A percentile compares a stretch with the other conserved stretches of the same genome.
phyloP scores from a whole-genome alignment of 202 grass and related monocot species.

The Setaria viridis region DNA sequence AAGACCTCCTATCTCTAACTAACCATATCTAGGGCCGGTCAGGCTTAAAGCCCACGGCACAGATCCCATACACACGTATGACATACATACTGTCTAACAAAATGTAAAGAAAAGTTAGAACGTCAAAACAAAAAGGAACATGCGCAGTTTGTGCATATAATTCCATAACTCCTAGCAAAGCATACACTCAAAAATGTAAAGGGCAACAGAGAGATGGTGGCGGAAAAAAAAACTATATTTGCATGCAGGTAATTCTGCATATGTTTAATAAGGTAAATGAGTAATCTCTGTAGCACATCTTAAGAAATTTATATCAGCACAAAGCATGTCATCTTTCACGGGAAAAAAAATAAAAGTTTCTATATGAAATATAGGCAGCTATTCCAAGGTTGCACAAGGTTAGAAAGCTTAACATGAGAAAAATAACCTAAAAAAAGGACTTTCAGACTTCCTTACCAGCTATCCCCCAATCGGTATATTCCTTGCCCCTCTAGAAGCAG shows the following conservation, averaged over 20 bases:
- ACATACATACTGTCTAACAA: no score
- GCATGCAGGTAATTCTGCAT: neutral
- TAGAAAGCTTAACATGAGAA: slow-evolving; percentile 12
- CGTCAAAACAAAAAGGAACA: slow-evolving; percentile 1
- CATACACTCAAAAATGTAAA: slow-evolving; percentile 20
- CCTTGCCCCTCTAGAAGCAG: slow-evolving; percentile 93
- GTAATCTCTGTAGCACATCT: neutral
- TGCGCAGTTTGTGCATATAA: neutral
- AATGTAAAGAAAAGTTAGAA: slow-evolving; percentile 18
- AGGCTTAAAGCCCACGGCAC: no score
- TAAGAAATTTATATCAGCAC: slow-evolving; percentile 24
- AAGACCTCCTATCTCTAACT: no score
- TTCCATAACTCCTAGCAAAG: neutral
- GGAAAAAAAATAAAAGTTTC: neutral
- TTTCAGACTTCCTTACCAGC: slow-evolving; percentile 65
- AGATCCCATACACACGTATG: no score
- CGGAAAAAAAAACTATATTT: neutral
- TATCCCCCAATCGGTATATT: slow-evolving; percentile 91
- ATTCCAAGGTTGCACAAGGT: slow-evolving; percentile 24
- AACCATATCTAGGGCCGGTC: no score
- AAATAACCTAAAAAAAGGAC: neutral
- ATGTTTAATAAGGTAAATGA: slow-evolving; percentile 24
- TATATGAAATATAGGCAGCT: slow-evolving; percentile 3
- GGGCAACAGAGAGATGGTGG: neutral
- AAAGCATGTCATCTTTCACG: slow-evolving; percentile 11